Conservation (phyloP, 2,329 filamentous ascomycete species). For the Xylariaceae sp. region DNA sequence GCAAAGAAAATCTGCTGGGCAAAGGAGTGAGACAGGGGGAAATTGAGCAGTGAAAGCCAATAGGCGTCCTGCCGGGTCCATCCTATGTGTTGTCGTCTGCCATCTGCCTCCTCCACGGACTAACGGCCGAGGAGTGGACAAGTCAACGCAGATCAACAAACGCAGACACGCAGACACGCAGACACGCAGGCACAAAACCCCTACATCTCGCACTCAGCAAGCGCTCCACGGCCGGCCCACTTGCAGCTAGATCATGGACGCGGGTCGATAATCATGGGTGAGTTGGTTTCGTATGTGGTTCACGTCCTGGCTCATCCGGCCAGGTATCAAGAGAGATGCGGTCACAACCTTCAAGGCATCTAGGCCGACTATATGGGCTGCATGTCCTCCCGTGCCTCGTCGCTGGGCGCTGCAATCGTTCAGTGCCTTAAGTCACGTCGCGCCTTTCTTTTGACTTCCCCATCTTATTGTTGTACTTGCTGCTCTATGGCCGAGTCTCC, state of each 20-base stretch:
- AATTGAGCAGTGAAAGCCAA: not conserved
- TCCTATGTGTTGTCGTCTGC: not conserved
- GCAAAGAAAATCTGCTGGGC: not conserved
- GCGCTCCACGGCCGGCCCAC: not conserved
- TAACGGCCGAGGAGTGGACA: not conserved
- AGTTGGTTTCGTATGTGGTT: constrained; percentile 20
- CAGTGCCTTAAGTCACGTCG: not conserved
- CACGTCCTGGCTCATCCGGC: not conserved
- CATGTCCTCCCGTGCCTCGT: not conserved
- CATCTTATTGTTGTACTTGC: constrained; percentile 10
- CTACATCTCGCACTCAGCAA: not conserved
- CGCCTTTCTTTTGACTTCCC: constrained; percentile 1
- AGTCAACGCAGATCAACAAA: no score
- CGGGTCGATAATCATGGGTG: constrained; percentile 31
- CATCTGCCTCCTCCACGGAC: not conserved
- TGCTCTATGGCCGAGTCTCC: constrained; percentile 9
- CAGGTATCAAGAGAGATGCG: not conserved
- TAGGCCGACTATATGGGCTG: not conserved
- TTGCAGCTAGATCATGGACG: constrained; percentile 29
- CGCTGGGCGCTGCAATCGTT: not conserved
- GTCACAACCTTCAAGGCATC: not conserved
- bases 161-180: not conserved
- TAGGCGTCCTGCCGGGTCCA: not conserved
- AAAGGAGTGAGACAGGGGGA: not conserved
- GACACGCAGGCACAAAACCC: constrained; percentile 2